Evolutionary conservation across 2,329 filamentous ascomycete genomes (phyloP).

Genomic region (Apiospora hydei): DNA sequence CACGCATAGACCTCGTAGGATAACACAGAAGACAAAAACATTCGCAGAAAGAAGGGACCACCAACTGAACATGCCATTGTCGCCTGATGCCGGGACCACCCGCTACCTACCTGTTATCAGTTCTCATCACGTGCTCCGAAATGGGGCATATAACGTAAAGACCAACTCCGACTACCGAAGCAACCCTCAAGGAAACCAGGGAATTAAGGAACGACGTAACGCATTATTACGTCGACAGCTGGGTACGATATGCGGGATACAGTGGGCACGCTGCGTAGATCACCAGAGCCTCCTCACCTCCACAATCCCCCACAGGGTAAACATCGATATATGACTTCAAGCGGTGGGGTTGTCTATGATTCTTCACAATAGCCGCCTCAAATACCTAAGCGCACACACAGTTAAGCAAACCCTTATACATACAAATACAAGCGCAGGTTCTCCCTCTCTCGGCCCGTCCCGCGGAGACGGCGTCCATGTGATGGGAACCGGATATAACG

Average conservation of each 20-base stretch:
- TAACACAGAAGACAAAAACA: neutral
- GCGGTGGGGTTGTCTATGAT: neutral
- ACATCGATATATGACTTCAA: neutral
- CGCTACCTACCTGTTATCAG: neutral
- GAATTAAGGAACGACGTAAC: neutral
- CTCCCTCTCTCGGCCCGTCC: neutral
- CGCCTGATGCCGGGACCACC: neutral
- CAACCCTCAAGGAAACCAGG: too few species aligned
- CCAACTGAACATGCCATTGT: neutral
- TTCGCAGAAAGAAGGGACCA: neutral
- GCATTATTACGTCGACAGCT: neutral
- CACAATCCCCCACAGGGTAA: neutral
- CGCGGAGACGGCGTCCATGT: neutral
- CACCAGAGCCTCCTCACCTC: neutral
- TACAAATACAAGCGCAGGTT: slow-evolving; percentile 1
- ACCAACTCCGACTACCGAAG: neutral
- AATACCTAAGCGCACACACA: neutral
- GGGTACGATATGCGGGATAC: neutral
- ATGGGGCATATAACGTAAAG: neutral
- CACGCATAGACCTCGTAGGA: neutral
- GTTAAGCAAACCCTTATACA: neutral
- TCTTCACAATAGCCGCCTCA: neutral
- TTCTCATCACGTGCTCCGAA: neutral
- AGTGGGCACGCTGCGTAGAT: neutral
- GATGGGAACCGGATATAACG: neutral